Evolutionary conservation across 768 basidiomycete genomes (phyloP).

Genomic region (Amanita fuliginea): DNA sequence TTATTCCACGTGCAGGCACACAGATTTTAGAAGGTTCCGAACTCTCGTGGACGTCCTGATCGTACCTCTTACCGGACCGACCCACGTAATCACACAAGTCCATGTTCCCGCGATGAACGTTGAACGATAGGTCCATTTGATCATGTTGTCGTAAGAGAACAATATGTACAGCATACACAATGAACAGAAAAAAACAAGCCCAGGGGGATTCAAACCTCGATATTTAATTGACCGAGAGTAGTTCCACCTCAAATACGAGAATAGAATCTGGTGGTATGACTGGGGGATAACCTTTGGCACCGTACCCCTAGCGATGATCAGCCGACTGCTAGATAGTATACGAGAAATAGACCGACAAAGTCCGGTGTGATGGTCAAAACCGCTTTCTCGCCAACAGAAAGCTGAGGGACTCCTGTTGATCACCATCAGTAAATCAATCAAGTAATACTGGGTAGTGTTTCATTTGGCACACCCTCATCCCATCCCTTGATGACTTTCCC

Average conservation of each 20-base stretch:
- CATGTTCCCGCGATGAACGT: no score
- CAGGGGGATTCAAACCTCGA: neutral
- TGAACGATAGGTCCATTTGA: neutral
- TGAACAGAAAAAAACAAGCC: neutral
- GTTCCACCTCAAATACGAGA: slow-evolving; percentile 77
- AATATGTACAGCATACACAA: slow-evolving; percentile 3
- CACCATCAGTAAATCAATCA: slow-evolving; percentile 13
- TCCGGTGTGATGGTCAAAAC: slow-evolving; percentile 58
- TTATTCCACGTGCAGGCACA: slow-evolving; percentile 2
- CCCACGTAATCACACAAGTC: neutral
- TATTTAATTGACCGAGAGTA: slow-evolving; percentile 50
- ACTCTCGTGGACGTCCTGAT: neutral
- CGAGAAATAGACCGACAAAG: slow-evolving; percentile 40
- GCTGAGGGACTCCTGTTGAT: slow-evolving; percentile 55
- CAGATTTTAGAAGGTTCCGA: neutral
- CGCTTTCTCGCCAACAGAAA: slow-evolving; percentile 73
- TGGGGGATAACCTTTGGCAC: slow-evolving; percentile 63
- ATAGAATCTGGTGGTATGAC: slow-evolving; percentile 69
- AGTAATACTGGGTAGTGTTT: neutral
- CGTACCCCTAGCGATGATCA: slow-evolving; percentile 46
- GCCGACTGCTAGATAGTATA: slow-evolving; percentile 3
- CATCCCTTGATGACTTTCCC: slow-evolving; percentile 84
- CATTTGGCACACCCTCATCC: slow-evolving; percentile 62
- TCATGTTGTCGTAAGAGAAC: neutral
- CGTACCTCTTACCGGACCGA: slow-evolving; percentile 1